phyloP scores from a whole-genome alignment of 495 filamentous ascomycete species.

The Margaritispora aquatica region DNA sequence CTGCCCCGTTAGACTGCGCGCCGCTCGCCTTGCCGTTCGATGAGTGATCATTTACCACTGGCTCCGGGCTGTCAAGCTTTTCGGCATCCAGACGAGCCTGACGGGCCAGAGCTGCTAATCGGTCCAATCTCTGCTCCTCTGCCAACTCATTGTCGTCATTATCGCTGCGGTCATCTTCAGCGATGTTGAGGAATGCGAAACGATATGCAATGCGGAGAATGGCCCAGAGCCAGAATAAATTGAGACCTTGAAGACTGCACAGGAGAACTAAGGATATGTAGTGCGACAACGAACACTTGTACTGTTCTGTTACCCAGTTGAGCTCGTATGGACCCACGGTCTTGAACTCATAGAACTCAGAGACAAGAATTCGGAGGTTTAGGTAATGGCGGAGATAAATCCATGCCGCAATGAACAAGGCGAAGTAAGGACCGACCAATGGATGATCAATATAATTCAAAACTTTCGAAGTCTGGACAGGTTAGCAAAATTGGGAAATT shows the following conservation, averaged over 20 bases:
- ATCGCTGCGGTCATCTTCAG: slow-evolving; percentile 49
- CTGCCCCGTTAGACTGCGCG: slow-evolving; percentile 8
- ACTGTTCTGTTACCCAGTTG: slow-evolving; percentile 78
- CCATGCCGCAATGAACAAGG: slow-evolving; percentile 77
- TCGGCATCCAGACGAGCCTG: slow-evolving; percentile 5
- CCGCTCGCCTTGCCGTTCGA: slow-evolving; percentile 15
- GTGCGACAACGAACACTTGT: slow-evolving; percentile 75
- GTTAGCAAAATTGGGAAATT: background rate
- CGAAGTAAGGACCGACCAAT: slow-evolving; percentile 77
- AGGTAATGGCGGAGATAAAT: slow-evolving; percentile 88
- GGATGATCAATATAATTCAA: slow-evolving; percentile 85
- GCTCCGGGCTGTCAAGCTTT: slow-evolving; percentile 6
- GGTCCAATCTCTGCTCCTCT: slow-evolving; percentile 25
- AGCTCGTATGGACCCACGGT: slow-evolving; percentile 84
- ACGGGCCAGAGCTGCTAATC: slow-evolving; percentile 12
- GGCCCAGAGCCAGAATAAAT: slow-evolving; percentile 82
- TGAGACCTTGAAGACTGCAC: slow-evolving; percentile 69
- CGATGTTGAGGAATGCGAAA: slow-evolving; percentile 38
- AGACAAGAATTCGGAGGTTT: slow-evolving; percentile 82
- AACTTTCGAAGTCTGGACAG: slow-evolving; percentile 74
- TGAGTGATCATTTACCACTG: slow-evolving; percentile 12
- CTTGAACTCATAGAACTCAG: slow-evolving; percentile 79
- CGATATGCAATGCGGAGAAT: slow-evolving; percentile 68
- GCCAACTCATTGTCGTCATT: slow-evolving; percentile 40
- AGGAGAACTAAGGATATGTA: slow-evolving; percentile 66